phyloP scores from a whole-genome alignment of 1,139 yeast species.

The Yamadazyma friedrichii region DNA sequence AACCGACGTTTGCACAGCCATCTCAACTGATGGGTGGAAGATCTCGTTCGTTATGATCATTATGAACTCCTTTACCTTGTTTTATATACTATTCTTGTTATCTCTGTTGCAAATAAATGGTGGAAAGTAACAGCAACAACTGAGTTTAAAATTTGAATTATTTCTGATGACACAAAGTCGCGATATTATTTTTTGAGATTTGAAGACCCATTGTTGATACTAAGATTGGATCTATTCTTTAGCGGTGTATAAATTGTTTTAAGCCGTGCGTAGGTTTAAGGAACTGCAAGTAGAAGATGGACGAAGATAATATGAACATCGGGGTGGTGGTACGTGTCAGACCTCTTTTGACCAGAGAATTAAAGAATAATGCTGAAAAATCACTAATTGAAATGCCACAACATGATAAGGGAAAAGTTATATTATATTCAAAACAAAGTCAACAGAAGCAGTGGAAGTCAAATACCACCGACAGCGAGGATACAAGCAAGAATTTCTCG shows the following conservation, averaged over 20 bases:
- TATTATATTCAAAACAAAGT: neutral
- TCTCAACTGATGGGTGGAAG: conserved; percentile 26
- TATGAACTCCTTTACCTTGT: too few relatives aligned
- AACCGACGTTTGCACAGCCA: conserved; percentile 42
- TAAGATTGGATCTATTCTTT: too few relatives aligned
- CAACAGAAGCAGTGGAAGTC: neutral
- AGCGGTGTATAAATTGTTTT: too few relatives aligned
- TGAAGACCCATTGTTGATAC: neutral
- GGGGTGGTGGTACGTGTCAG: conserved; percentile 48
- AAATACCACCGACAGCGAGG: neutral
- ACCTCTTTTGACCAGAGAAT: conserved; percentile 41
- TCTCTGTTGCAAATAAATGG: too few relatives aligned
- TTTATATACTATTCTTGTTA: too few relatives aligned
- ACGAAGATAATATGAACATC: conserved; percentile 20
- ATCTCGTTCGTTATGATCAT: neutral
- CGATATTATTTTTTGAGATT: neutral
- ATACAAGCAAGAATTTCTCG: conserved; percentile 31
- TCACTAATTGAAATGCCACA: conserved; percentile 14
- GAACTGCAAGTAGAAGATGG: too few relatives aligned
- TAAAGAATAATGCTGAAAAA: neutral
- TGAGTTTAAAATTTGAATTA: neutral
- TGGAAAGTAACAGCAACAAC: too few relatives aligned
- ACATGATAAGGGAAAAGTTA: conserved; percentile 9
- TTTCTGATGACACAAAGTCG: conserved; percentile 2
- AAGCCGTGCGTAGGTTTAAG: too few relatives aligned